phyloP scores from a whole-genome alignment of 345 rosid species.

The Melastoma malabathricum region DNA sequence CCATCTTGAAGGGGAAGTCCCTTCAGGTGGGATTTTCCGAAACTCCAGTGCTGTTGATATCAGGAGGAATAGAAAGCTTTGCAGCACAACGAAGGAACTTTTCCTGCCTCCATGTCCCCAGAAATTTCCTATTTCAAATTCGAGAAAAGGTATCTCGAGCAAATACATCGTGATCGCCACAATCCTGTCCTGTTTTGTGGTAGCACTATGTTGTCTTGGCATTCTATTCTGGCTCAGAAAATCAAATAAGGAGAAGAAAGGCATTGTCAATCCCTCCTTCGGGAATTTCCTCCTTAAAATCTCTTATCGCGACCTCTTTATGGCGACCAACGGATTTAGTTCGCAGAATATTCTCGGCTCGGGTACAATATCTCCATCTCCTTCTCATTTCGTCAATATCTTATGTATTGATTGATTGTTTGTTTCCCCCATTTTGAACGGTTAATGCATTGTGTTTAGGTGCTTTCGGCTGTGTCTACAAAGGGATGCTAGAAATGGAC shows the following conservation, averaged over 20 bases:
- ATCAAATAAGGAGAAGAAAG: neutral
- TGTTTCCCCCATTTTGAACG: neutral
- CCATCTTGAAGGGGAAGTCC: conserved; percentile 10
- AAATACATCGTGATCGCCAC: neutral
- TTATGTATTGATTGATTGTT: neutral
- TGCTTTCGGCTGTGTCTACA: conserved; percentile 17
- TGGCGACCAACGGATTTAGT: conserved; percentile 16
- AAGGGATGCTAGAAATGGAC: conserved; percentile 1
- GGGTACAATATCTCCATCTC: conserved; percentile 8
- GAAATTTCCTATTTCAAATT: too few species aligned
- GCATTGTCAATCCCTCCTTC: neutral
- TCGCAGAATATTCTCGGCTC: conserved; percentile 9
- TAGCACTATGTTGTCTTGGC: neutral
- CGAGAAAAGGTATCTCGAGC: neutral
- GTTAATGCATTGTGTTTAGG: neutral
- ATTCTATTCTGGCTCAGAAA: neutral
- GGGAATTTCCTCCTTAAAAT: neutral
- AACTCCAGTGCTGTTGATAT: conserved; percentile 7
- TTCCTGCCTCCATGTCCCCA: conserved; percentile 6
- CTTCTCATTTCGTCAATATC: neutral
- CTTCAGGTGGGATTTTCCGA: conserved; percentile 8
- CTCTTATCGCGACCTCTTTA: conserved; percentile 1
- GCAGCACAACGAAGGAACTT: conserved; percentile 7
- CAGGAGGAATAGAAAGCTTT: conserved; percentile 1
- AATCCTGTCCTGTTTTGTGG: neutral